Evolutionary conservation across 805 yeast genomes (phyloP).

Genomic region (Saccharomycopsis microspora): DNA sequence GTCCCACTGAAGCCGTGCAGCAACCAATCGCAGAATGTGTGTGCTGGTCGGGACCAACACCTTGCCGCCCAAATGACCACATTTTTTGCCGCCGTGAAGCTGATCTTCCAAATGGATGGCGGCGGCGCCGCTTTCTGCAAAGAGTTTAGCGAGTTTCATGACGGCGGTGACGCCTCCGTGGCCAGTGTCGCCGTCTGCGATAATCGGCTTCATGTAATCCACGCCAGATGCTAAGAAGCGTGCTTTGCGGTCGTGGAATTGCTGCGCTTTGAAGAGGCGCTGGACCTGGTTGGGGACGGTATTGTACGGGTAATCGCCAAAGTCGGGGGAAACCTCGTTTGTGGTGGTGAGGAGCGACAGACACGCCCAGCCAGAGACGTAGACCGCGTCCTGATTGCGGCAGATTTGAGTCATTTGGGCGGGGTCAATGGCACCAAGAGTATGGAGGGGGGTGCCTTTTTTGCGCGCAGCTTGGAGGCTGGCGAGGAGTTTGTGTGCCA

Average conservation of each 20-base stretch:
- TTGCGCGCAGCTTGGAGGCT: slow-evolving; percentile 30
- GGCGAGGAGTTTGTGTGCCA: slow-evolving; percentile 40
- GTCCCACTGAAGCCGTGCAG: slow-evolving; percentile 56
- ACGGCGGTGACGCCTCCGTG: slow-evolving; percentile 53
- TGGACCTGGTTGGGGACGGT: slow-evolving; percentile 61
- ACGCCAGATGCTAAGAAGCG: slow-evolving; percentile 29
- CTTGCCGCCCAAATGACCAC: slow-evolving; percentile 54
- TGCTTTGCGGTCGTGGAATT: slow-evolving; percentile 42
- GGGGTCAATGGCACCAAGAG: slow-evolving; percentile 53
- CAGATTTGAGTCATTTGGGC: slow-evolving; percentile 50
- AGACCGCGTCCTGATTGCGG: slow-evolving; percentile 38
- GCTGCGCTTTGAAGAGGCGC: slow-evolving; percentile 45
- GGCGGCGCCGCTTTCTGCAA: slow-evolving; percentile 59
- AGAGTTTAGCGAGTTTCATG: slow-evolving; percentile 53
- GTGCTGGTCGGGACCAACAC: slow-evolving; percentile 49
- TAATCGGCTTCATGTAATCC: slow-evolving; percentile 48
- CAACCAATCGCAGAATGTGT: slow-evolving; percentile 41
- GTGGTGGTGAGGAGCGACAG: slow-evolving; percentile 46
- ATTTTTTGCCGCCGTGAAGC: slow-evolving; percentile 53
- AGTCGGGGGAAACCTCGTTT: slow-evolving; percentile 53
- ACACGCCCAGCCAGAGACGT: slow-evolving; percentile 54
- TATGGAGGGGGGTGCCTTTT: slow-evolving; percentile 37
- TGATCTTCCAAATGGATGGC: slow-evolving; percentile 59
- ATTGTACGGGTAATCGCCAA: slow-evolving; percentile 60
- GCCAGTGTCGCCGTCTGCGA: slow-evolving; percentile 61